Conservation (phyloP, 2,329 filamentous ascomycete species). For the Hypoxylon sp. region DNA sequence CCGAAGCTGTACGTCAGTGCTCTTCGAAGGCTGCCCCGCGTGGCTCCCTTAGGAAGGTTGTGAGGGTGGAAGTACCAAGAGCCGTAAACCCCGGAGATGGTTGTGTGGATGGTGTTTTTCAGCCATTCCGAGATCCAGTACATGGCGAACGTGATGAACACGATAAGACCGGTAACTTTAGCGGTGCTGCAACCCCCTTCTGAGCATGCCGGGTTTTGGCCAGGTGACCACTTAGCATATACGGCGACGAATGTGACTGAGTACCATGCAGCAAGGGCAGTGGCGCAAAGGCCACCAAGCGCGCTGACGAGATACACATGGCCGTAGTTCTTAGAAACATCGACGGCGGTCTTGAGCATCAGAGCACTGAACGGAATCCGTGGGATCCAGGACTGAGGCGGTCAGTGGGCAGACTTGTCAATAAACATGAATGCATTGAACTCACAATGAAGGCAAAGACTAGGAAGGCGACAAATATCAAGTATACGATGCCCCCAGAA, state of each 20-base stretch:
- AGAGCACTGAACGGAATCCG: slow-evolving; percentile 91
- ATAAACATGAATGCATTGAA: neutral
- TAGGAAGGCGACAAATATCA: slow-evolving; percentile 83
- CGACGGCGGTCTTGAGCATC: slow-evolving; percentile 88
- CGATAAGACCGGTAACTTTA: slow-evolving; percentile 85
- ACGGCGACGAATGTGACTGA: slow-evolving; percentile 86
- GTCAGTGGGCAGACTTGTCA: neutral
- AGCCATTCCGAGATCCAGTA: slow-evolving; percentile 96
- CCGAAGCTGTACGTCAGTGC: slow-evolving; percentile 92
- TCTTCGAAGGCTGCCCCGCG: slow-evolving; percentile 83
- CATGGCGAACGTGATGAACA: slow-evolving; percentile 89
- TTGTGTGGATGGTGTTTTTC: slow-evolving; percentile 92
- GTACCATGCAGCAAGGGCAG: slow-evolving; percentile 86
- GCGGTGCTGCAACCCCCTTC: slow-evolving; percentile 73
- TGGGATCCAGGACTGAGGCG: slow-evolving; percentile 77
- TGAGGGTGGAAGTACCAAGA: slow-evolving; percentile 88
- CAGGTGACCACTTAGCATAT: slow-evolving; percentile 84
- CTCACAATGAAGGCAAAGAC: slow-evolving; percentile 79
- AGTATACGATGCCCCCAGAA: slow-evolving; percentile 86
- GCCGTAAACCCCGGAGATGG: slow-evolving; percentile 88
- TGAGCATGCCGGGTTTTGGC: slow-evolving; percentile 64
- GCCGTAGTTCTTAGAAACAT: slow-evolving; percentile 84
- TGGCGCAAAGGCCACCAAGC: slow-evolving; percentile 81
- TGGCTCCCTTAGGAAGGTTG: slow-evolving; percentile 80
- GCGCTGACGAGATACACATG: slow-evolving; percentile 89